Evolutionary conservation across 2,329 filamentous ascomycete species (phyloP).

Genomic region (Scytalidium lignicola): DNA sequence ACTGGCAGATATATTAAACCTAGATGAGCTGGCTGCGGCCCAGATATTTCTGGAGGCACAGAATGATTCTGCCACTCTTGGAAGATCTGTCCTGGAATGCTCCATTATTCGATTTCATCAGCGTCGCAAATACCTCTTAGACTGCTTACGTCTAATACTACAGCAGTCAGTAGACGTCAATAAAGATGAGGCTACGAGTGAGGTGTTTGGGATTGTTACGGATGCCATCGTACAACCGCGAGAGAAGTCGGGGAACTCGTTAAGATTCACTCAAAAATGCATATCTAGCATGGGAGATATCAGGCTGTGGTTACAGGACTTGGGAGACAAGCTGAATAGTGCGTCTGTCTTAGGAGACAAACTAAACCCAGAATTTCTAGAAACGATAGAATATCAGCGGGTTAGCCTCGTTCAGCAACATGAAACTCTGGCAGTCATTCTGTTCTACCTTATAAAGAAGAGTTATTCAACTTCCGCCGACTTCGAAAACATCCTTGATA

Average conservation of each 20-base stretch:
- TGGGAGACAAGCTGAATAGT: constrained; percentile 72
- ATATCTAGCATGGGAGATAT: constrained; percentile 71
- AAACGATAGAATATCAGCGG: constrained; percentile 76
- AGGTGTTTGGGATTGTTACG: constrained; percentile 50
- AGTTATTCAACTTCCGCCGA: constrained; percentile 66
- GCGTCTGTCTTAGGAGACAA: constrained; percentile 68
- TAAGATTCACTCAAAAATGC: constrained; percentile 68
- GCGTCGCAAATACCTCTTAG: constrained; percentile 74
- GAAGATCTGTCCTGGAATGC: constrained; percentile 69
- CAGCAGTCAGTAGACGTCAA: constrained; percentile 41
- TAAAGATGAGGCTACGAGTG: constrained; percentile 38
- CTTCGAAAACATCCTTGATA: constrained; percentile 65
- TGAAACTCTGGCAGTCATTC: constrained; percentile 76
- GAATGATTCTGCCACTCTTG: constrained; percentile 61
- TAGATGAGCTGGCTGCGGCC: constrained; percentile 85
- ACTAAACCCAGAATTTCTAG: constrained; percentile 58
- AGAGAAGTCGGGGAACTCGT: constrained; percentile 41
- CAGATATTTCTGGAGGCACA: constrained; percentile 70
- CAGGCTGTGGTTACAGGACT: constrained; percentile 68
- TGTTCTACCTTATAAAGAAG: constrained; percentile 73
- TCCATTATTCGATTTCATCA: constrained; percentile 86
- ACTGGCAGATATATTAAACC: constrained; percentile 79
- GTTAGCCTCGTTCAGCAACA: constrained; percentile 82
- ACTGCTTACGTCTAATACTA: constrained; percentile 76
- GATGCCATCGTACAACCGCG: constrained; percentile 49